Evolutionary conservation across 768 basidiomycete species (phyloP), one percentile per base, ranked within the genome.

Genomic region (Suillus decipiens): DNA sequence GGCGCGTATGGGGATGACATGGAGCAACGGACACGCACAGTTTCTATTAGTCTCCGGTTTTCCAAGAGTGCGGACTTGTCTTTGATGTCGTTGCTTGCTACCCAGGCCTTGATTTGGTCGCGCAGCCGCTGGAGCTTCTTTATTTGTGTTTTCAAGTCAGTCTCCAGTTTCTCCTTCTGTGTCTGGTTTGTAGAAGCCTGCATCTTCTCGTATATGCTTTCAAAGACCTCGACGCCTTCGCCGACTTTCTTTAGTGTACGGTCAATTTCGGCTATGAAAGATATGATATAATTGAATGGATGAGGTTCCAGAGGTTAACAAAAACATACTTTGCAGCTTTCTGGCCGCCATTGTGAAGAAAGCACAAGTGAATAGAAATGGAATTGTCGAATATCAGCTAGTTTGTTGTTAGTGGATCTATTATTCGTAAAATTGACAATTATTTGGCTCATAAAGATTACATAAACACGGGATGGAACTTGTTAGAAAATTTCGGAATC

Each of bases 181-280:
- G 96, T 93, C 76, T 96, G 89, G 79, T 97, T 99, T 37, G 93
- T 92, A 19, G 96, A 92, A 56, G 90, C 85, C 76, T 95, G 92
- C 89, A 99, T 96, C 85, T 99, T 99, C 75, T 97, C 95, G 75
- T 96, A 97, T 76, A 97, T 96, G 79, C 84, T 88, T 78, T 95
- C 94, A 73, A 95, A 95, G 76, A 92, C 84, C 81, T 95, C 93
- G 70, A 99, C 95, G 68, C 97, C 97, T 78, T 96, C 93, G 41
- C 89, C 71, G 68, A 99, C 96, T 83, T 95, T 95, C 84, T 99
- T 99, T 72, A 99, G 82, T 56, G 96, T 99, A 74, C 93, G 88
- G 87, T 99, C 97, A 69, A 99, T 98, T 81, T 99, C 97, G 76
- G 94, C 96, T 99, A 78, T 12, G 45, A 42, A 22, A 9, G n/a